A percentile compares a stretch with the other conserved stretches of the same genome.
phyloP scores from a whole-genome alignment of 2,329 filamentous ascomycete genomes.

The Talaromyces sp. region DNA sequence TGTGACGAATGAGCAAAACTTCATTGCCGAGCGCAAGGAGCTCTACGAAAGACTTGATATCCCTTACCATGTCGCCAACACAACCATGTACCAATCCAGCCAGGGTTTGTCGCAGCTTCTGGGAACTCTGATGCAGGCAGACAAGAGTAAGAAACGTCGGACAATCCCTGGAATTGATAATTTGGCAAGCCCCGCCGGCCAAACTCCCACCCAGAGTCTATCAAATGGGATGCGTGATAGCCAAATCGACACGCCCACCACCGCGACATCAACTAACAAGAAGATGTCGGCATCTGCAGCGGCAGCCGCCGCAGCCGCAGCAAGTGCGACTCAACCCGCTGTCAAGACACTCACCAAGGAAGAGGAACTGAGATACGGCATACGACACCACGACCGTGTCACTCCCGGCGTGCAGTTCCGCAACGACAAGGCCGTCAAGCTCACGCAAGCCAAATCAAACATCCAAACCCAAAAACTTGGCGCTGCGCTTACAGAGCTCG shows the following conservation, averaged over 20 bases:
- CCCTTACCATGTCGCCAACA: slow-evolving; percentile 63
- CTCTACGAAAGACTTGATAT: slow-evolving; percentile 83
- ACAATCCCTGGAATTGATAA: slow-evolving; percentile 59
- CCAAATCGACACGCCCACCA: slow-evolving; percentile 32
- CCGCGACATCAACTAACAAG: slow-evolving; percentile 26
- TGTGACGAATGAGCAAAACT: slow-evolving; percentile 73
- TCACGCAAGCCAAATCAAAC: slow-evolving; percentile 46
- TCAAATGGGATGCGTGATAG: slow-evolving; percentile 32
- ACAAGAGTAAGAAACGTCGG: slow-evolving; percentile 85
- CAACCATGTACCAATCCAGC: slow-evolving; percentile 72
- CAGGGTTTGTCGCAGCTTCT: slow-evolving; percentile 73
- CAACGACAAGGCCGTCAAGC: slow-evolving; percentile 50
- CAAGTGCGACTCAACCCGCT: slow-evolving; percentile 41
- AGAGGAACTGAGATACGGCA: slow-evolving; percentile 75
- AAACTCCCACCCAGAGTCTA: slow-evolving; percentile 35
- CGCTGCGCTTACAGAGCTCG: slow-evolving; percentile 42
- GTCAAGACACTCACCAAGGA: slow-evolving; percentile 67
- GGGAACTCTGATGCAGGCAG: slow-evolving; percentile 72
- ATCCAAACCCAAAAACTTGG: slow-evolving; percentile 45
- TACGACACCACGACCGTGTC: slow-evolving; percentile 78
- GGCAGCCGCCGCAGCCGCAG: slow-evolving; percentile 32
- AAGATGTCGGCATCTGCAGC: slow-evolving; percentile 23
- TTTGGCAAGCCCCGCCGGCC: slow-evolving; percentile 48
- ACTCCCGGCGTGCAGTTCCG: slow-evolving; percentile 85
- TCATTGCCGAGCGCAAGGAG: slow-evolving; percentile 83